A percentile compares a stretch with the other conserved stretches of the same genome.
Conservation (phyloP, 352 stramenopile genomes). For the Pythium apleroticum region DNA sequence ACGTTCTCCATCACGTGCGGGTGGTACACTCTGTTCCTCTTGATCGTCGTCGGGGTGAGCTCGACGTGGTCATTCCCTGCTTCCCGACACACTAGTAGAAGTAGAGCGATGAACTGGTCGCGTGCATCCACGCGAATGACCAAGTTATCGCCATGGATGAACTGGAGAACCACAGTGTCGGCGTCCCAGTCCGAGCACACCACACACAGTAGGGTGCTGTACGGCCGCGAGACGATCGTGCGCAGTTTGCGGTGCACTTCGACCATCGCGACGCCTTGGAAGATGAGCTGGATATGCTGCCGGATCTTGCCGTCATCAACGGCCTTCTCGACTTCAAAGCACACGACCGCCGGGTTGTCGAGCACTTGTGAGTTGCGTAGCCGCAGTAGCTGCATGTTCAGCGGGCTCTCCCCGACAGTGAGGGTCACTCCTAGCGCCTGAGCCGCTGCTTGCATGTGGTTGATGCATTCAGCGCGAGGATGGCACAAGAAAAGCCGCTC, state of each 20-base stretch:
- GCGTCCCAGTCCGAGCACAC: conserved; percentile 56
- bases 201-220: conserved; percentile 47
- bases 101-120: conserved; percentile 65
- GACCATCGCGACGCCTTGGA: conserved; percentile 56
- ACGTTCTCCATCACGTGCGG: conserved; percentile 43
- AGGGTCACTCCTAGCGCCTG: conserved; percentile 45
- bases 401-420: conserved; percentile 34
- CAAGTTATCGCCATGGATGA: conserved; percentile 57
- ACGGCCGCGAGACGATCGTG: conserved; percentile 57
- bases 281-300: conserved; percentile 63
- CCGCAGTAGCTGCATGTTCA: conserved; percentile 54
- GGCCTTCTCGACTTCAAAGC: conserved; percentile 66
- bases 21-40: conserved; percentile 60
- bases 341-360: conserved; percentile 53
- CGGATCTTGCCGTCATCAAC: conserved; percentile 40
- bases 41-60: conserved; percentile 38
- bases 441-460: conserved; percentile 50
- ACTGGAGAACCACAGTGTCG: conserved; percentile 62
- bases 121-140: conserved; percentile 51
- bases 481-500: conserved; percentile 69
- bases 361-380: conserved; percentile 59
- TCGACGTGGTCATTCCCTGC: conserved; percentile 52
- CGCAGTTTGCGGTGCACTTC: conserved; percentile 65
- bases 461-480: conserved; percentile 57
- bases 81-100: conserved; percentile 64